phyloP scores from a whole-genome alignment of 2,329 filamentous ascomycete genomes.

The Fonsecaea nubica region DNA sequence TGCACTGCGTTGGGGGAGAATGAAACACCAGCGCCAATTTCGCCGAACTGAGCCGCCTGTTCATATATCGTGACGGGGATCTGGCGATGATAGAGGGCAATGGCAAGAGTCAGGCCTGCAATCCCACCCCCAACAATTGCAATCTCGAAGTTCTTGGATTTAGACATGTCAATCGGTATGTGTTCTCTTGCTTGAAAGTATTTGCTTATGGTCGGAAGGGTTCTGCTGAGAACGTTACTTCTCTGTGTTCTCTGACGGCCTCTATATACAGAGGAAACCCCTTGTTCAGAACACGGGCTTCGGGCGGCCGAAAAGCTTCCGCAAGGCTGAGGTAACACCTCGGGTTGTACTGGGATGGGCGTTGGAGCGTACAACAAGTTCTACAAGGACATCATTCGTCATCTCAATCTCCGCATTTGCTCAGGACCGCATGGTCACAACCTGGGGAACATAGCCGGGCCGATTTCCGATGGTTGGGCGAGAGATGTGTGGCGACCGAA shows the following conservation, averaged over 20 bases:
- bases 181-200: neutral
- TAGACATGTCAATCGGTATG: neutral
- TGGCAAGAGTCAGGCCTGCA: constrained; percentile 40
- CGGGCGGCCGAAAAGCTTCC: constrained; percentile 10
- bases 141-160: constrained; percentile 38
- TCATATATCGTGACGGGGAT: constrained; percentile 51
- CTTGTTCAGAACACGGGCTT: neutral
- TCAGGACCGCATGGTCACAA: neutral
- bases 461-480: neutral
- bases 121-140: constrained; percentile 46
- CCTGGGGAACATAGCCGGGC: neutral
- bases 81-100: constrained; percentile 39
- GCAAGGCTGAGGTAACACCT: neutral
- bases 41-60: constrained; percentile 55
- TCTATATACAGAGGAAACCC: neutral
- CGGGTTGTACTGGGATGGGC: neutral
- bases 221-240: neutral
- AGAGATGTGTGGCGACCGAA: neutral
- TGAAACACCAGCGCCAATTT: constrained; percentile 60
- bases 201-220: neutral
- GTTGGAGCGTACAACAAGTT: neutral
- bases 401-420: neutral
- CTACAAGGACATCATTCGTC: neutral
- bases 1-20: constrained; percentile 58
- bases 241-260: neutral